phyloP scores from a whole-genome alignment of 148 eudicot species.

The Salicornia ramosissima region DNA sequence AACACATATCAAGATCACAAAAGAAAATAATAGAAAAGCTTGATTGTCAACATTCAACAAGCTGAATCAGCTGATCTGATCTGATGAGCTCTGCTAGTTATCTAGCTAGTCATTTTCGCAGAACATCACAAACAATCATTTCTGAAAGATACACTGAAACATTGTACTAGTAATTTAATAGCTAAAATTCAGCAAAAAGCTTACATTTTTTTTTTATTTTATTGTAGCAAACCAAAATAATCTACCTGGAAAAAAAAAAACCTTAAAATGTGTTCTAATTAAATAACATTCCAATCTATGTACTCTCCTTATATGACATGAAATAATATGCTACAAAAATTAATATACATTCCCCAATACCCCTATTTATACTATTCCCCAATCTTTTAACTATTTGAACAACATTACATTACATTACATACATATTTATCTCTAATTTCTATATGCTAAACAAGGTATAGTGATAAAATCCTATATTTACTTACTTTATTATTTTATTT shows the following conservation, averaged over 20 bases:
- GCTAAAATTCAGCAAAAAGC: not conserved
- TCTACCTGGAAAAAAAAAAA: not conserved
- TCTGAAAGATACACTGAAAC: constrained; percentile 2
- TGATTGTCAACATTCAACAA: constrained; percentile 5
- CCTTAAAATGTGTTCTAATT: constrained; percentile 1
- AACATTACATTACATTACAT: too few species aligned
- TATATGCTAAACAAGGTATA: constrained; percentile 28
- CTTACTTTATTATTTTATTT: constrained; percentile 4
- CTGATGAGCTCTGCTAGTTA: constrained; percentile 1
- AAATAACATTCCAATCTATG: constrained; percentile 20
- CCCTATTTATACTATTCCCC: constrained; percentile 14
- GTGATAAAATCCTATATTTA: constrained; percentile 25
- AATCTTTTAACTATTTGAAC: constrained; percentile 33
- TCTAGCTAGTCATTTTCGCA: constrained; percentile 14
- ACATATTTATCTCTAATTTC: constrained; percentile 27
- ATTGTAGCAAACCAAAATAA: not conserved
- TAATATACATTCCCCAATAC: constrained; percentile 52
- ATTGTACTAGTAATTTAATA: too few species aligned
- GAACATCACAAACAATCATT: constrained; percentile 9
- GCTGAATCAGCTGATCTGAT: not conserved
- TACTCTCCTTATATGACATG: constrained; percentile 16
- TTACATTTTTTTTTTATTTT: not conserved
- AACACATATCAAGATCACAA: not conserved
- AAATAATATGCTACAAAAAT: constrained; percentile 40
- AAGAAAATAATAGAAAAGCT: not conserved